Conservation (phyloP, 2,329 filamentous ascomycete genomes). For the Claviceps capensis region DNA sequence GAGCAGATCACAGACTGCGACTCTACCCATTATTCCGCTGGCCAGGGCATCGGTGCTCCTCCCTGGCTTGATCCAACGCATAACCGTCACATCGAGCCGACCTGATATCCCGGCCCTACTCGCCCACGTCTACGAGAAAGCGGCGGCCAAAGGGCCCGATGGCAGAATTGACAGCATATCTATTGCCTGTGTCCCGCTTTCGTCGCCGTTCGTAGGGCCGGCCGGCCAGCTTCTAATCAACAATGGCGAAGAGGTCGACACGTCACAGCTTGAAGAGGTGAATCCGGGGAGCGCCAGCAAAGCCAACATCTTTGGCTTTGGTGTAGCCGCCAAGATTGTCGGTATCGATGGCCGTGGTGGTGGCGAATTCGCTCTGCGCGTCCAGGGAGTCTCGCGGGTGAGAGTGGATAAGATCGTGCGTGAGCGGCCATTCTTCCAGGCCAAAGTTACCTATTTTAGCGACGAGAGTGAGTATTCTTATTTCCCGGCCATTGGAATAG, state of each 20-base stretch:
- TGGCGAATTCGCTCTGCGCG: constrained; percentile 67
- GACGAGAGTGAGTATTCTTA: constrained; percentile 44
- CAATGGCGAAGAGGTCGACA: constrained; percentile 40
- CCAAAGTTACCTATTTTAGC: constrained; percentile 55
- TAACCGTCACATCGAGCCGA: constrained; percentile 65
- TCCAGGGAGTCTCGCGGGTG: constrained; percentile 73
- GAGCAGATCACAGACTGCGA: constrained; percentile 28
- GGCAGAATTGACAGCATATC: constrained; percentile 54
- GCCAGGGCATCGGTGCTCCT: constrained; percentile 69
- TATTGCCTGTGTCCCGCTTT: constrained; percentile 78
- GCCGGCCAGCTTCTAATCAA: constrained; percentile 67
- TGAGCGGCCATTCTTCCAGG: constrained; percentile 78
- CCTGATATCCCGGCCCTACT: constrained; percentile 82
- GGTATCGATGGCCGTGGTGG: constrained; percentile 63
- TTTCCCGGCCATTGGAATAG: not conserved
- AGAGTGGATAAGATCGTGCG: constrained; percentile 50
- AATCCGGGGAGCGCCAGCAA: constrained; percentile 48
- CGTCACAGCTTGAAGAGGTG: constrained; percentile 29
- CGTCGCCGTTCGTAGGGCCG: constrained; percentile 56
- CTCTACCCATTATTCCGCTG: constrained; percentile 68
- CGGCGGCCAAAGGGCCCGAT: constrained; percentile 51
- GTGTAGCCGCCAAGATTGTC: constrained; percentile 66
- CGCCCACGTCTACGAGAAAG: constrained; percentile 68
- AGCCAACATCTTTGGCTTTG: constrained; percentile 68
- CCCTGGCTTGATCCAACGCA: constrained; percentile 72